These are phyloP conservation scores for Mytilinidion resinicola DNA, from an alignment of 495 filamentous ascomycete genomes.

Conservation along the genomic window DNA sequence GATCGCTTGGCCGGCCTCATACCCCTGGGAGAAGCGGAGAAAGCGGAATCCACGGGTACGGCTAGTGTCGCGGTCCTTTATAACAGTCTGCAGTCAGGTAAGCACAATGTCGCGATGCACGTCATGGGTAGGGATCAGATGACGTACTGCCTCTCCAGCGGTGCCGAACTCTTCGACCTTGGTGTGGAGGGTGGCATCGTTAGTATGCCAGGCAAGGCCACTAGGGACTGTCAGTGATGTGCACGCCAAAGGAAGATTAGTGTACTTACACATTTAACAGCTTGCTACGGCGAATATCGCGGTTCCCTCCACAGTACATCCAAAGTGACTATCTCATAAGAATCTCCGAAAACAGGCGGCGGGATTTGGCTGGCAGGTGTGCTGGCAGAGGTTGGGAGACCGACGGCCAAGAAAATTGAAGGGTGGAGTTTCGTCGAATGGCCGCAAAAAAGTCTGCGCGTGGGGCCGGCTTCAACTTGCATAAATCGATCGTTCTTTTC, in stretches of 20 bases:
- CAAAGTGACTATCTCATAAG: too few species aligned
- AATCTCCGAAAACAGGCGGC: too few species aligned
- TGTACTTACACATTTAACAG: constrained; percentile 80
- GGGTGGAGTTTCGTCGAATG: too few species aligned
- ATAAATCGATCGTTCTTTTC: too few species aligned
- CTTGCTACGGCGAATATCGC: too few species aligned
- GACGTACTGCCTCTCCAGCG: constrained; percentile 85
- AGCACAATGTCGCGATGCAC: constrained; percentile 1
- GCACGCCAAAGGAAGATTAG: constrained; percentile 8
- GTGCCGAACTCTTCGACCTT: constrained; percentile 87
- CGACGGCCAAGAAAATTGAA: too few species aligned
- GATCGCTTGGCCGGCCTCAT: constrained; percentile 81
- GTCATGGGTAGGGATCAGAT: background rate
- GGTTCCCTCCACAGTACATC: too few species aligned
- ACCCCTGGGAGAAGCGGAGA: constrained; percentile 74
- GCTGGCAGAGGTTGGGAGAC: too few species aligned
- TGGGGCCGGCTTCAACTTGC: too few species aligned
- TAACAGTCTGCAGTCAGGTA: constrained; percentile 63
- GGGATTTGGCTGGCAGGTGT: too few species aligned
- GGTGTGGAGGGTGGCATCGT: constrained; percentile 68
- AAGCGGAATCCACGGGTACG: constrained; percentile 98
- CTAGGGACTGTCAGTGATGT: constrained; percentile 42
- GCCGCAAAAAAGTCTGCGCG: too few species aligned
- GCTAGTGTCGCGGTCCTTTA: constrained; percentile 93
- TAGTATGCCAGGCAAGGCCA: constrained; percentile 96